Evolutionary conservation across 2,329 filamentous ascomycete species (phyloP).

Genomic region (Xylaria sp.): DNA sequence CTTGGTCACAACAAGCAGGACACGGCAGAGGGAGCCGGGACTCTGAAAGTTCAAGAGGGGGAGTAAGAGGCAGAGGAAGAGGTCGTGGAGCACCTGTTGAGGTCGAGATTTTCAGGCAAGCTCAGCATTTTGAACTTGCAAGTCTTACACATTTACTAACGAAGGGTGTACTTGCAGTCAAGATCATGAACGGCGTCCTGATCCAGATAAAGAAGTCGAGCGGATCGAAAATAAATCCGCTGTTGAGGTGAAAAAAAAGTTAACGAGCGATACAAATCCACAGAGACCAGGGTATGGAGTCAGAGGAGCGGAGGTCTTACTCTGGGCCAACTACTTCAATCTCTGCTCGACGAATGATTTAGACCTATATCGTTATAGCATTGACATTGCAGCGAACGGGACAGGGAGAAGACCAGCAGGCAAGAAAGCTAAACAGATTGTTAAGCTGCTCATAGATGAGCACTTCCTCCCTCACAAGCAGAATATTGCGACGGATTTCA

Average conservation of each 20-base stretch:
- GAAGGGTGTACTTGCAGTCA: conserved; percentile 3
- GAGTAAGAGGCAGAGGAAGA: background rate
- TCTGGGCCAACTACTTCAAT: conserved; percentile 26
- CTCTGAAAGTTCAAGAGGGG: background rate
- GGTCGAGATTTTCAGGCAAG: conserved; percentile 15
- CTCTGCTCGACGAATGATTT: background rate
- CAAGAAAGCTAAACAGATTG: conserved; percentile 25
- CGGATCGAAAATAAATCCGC: conserved; percentile 23
- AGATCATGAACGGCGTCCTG: background rate
- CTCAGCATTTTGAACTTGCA: background rate
- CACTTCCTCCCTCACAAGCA: conserved; percentile 2
- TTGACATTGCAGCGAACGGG: background rate
- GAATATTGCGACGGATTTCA: conserved; percentile 22
- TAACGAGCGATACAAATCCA: conserved; percentile 12
- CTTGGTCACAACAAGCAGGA: background rate
- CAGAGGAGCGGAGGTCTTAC: conserved; percentile 6
- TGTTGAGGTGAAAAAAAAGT: conserved; percentile 10
- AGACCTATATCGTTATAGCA: conserved; percentile 15
- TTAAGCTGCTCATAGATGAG: conserved; percentile 15
- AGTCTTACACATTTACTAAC: conserved; percentile 9
- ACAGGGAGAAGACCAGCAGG: conserved; percentile 14
- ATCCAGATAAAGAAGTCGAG: background rate
- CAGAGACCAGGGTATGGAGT: conserved; percentile 23
- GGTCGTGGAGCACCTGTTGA: conserved; percentile 6
- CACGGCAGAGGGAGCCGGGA: background rate